These are phyloP conservation scores for Diplodia sapinea DNA, from an alignment of 2,329 filamentous ascomycete genomes.

Conservation along the genomic window DNA sequence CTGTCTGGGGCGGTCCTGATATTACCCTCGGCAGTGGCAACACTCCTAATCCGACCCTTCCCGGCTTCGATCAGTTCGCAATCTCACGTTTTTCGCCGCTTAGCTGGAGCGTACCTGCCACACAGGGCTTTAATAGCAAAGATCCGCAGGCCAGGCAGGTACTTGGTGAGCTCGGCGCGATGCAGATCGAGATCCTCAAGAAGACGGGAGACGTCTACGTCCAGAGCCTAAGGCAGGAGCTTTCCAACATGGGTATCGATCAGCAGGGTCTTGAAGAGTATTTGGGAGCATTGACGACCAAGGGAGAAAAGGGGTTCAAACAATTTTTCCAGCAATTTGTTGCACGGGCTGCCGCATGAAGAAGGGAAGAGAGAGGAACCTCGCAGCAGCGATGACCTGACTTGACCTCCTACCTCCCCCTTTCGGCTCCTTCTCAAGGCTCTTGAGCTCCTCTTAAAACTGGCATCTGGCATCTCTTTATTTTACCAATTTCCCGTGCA, in stretches of 20 bases:
- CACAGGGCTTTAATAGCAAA: slow-evolving; percentile 77
- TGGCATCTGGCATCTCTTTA: not conserved
- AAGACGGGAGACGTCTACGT: slow-evolving; percentile 88
- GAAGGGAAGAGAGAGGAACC: too few relatives aligned
- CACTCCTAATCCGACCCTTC: slow-evolving; percentile 57
- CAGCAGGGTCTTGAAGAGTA: slow-evolving; percentile 70
- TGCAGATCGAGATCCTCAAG: slow-evolving; percentile 88
- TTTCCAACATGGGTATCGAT: slow-evolving; percentile 69
- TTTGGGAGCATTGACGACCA: slow-evolving; percentile 54
- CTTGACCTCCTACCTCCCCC: not conserved
- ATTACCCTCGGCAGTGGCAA: slow-evolving; percentile 31
- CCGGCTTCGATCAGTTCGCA: slow-evolving; percentile 91
- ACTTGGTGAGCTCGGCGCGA: slow-evolving; percentile 80
- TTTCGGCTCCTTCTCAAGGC: not conserved
- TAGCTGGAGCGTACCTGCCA: slow-evolving; percentile 85
- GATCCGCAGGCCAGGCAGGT: slow-evolving; percentile 91
- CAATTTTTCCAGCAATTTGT: slow-evolving; percentile 31
- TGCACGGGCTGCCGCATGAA: slow-evolving; percentile 20
- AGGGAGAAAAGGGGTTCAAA: slow-evolving; percentile 36
- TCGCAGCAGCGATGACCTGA: not conserved
- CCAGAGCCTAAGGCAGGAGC: slow-evolving; percentile 68
- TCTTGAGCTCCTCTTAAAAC: not conserved
- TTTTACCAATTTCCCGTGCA: slow-evolving; percentile 18
- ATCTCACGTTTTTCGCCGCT: slow-evolving; percentile 86
- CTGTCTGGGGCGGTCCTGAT: slow-evolving; percentile 89